These are phyloP conservation scores for Xylaria sp. DNA, from an alignment of 2,329 filamentous ascomycete species.

Conservation along the genomic window DNA sequence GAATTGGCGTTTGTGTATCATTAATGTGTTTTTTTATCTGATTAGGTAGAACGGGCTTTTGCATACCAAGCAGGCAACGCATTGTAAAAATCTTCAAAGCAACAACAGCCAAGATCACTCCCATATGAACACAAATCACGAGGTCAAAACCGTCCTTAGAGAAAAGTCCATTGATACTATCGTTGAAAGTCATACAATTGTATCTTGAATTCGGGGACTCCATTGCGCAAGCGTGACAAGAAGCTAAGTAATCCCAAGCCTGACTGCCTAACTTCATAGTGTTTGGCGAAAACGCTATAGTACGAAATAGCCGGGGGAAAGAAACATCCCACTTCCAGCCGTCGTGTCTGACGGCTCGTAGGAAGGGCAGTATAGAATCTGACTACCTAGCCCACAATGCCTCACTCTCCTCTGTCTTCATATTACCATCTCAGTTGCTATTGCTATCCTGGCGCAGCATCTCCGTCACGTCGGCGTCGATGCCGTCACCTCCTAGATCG, in stretches of 20 bases:
- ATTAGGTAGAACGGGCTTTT: constrained; percentile 10
- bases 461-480: constrained; percentile 62
- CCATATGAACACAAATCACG: background rate
- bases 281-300: background rate
- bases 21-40: background rate
- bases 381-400: background rate
- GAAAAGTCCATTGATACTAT: background rate
- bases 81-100: background rate
- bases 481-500: constrained; percentile 59
- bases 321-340: background rate
- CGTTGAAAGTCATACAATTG: background rate
- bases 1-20: constrained; percentile 3
- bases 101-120: background rate
- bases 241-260: background rate
- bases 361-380: background rate
- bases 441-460: constrained; percentile 55
- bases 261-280: background rate
- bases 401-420: background rate
- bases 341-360: background rate
- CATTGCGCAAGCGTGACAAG: background rate
- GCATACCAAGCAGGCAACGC: background rate
- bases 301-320: background rate
- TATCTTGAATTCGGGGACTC: background rate
- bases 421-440: constrained; percentile 8
- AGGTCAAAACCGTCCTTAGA: background rate